Percentiles rank a stretch among this genome's conserved stretches.
Evolutionary conservation across 2,329 filamentous ascomycete species (phyloP).

Genomic region (Xylaria sp.): DNA sequence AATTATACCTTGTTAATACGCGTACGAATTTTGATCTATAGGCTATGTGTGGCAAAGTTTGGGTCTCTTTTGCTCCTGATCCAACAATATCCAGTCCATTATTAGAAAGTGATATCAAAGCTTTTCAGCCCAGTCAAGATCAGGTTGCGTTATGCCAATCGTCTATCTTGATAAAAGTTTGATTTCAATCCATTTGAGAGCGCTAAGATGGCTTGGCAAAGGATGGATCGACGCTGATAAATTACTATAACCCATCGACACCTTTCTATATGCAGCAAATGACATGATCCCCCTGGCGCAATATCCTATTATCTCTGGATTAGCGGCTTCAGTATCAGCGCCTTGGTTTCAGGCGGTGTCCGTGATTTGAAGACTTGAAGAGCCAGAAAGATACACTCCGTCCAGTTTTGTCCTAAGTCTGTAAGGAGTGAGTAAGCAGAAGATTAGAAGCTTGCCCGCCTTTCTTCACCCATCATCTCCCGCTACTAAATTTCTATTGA

Average conservation of each 20-base stretch:
- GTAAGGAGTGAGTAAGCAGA: slow-evolving; percentile 12
- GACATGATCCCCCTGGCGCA: not conserved
- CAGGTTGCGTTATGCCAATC: slow-evolving; percentile 6
- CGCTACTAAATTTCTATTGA: not conserved
- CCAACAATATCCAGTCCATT: not conserved
- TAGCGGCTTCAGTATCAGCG: not conserved
- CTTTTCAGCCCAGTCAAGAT: slow-evolving; percentile 3
- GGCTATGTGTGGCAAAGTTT: not conserved
- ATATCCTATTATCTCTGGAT: slow-evolving; percentile 6
- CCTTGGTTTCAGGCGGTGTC: not conserved
- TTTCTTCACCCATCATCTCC: slow-evolving; percentile 2
- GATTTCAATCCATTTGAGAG: slow-evolving; percentile 12
- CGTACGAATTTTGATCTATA: too few relatives aligned
- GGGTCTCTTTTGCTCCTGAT: not conserved
- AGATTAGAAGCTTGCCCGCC: not conserved
- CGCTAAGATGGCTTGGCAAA: slow-evolving; percentile 6
- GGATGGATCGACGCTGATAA: slow-evolving; percentile 16
- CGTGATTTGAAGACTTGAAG: not conserved
- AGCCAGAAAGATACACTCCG: not conserved
- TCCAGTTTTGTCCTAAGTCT: not conserved
- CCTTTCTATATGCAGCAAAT: slow-evolving; percentile 11
- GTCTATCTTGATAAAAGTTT: not conserved
- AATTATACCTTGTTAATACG: not conserved
- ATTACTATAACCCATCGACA: slow-evolving; percentile 2
- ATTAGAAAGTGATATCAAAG: slow-evolving; percentile 2